Evolutionary conservation across 306 rosid species (phyloP).

Genomic region (Inga leiocalycina): DNA sequence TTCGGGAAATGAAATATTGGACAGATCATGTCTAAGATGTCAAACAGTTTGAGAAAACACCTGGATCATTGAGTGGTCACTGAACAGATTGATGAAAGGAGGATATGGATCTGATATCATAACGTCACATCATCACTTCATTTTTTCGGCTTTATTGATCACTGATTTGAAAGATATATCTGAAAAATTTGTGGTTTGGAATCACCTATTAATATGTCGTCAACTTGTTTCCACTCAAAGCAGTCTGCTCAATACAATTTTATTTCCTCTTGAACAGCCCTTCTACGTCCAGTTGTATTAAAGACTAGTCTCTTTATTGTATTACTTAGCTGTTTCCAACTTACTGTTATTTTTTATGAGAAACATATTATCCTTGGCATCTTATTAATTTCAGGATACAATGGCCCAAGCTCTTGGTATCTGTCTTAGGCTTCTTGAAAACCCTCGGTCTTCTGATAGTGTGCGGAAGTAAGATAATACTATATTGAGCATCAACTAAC

Average conservation of each 20-base stretch:
- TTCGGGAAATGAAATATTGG: neutral
- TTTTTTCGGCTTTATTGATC: neutral
- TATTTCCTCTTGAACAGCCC: neutral
- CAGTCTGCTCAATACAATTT: neutral
- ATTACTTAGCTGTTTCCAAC: neutral
- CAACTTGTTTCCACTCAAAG: conserved; percentile 23
- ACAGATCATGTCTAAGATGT: neutral
- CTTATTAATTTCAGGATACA: conserved; percentile 61
- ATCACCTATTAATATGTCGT: conserved; percentile 18
- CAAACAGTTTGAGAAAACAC: conserved; percentile 11
- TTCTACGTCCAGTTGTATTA: neutral
- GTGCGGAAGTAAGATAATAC: conserved; percentile 71
- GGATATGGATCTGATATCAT: too few species aligned
- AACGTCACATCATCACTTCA: neutral
- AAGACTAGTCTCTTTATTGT: neutral
- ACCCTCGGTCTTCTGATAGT: conserved; percentile 85
- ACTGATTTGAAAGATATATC: neutral
- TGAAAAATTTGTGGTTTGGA: conserved; percentile 21
- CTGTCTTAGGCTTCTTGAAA: conserved; percentile 93
- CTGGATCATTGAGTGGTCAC: neutral
- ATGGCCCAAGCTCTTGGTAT: conserved; percentile 94
- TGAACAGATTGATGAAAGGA: too few species aligned
- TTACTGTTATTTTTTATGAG: neutral
- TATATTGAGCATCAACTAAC: conserved; percentile 28
- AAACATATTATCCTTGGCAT: neutral